Base-by-base conservation (phyloP, 495 filamentous ascomycete genomes). In the Clohesyomyces aquaticus region DNA sequence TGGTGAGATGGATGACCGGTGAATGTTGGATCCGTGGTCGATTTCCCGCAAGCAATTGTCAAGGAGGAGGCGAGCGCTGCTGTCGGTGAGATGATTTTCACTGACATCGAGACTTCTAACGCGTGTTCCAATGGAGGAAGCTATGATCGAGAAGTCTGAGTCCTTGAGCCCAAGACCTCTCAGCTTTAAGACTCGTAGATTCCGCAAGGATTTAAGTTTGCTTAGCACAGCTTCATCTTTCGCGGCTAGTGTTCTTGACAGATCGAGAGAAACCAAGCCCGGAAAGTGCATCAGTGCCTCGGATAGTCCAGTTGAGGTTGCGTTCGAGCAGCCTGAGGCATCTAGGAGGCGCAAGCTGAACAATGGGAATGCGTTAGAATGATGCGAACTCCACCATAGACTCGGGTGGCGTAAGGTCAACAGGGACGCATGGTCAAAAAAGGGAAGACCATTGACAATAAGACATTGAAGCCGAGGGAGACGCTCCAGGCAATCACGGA, bases 391-490 rank as follows among this genome's bases (percentile, higher is more conserved):
- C 55, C 66, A 56, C 50, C 61, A 65, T 14, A 51, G 27, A 46
- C 59, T 63, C 18, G 65, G 49, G 28, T 72, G 61, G 48, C 74
- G 78, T 54, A 87, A 65, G 12, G 79, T 79, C 48, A 77, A 70
- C 69, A 88, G 78, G n/a, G 84, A 77, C 67, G 79, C 78, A 61
- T 88, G 83, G 53, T 88, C 85, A 67, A 88, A 87, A 61, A 87
- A 87, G 0, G 85, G 83, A 19, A 87, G 74, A 28, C 79, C 78
- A 9, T 84, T 81, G 0, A 87, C 83, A 55, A 87, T 78, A 55
- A 88, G 75, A 0, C 79, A 83, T 66, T 88, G 86, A 19, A 88
- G 74, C 38, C 79, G 80, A 1, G 85, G 86, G 21, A 88, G 72
- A 21, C 77, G 80, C 35, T 85, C 82, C 16, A 88, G 76, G 26